Evolutionary conservation across 805 yeast genomes (phyloP).

Genomic region (Metschnikowia reukaufii): DNA sequence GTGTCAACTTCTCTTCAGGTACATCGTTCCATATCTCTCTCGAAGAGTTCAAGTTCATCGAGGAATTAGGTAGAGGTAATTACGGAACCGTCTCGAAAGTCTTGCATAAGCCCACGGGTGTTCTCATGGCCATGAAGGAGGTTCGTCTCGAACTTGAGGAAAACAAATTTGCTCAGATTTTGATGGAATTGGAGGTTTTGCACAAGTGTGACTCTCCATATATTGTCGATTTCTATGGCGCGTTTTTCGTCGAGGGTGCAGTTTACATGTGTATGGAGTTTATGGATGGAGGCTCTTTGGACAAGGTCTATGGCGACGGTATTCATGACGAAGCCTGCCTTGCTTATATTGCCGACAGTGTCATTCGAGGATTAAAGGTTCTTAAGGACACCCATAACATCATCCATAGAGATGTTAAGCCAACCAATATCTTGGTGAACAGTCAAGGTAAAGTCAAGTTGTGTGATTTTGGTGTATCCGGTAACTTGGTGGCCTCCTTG

Average conservation of each 20-base stretch:
- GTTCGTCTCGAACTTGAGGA: slow-evolving; percentile 92
- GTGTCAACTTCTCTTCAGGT: slow-evolving; percentile 88
- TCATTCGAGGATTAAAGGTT: slow-evolving; percentile 76
- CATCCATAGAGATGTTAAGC: slow-evolving; percentile 95
- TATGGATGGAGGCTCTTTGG: slow-evolving; percentile 96
- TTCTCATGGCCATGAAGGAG: slow-evolving; percentile 96
- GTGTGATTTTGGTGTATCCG: slow-evolving; percentile 96
- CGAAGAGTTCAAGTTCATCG: slow-evolving; percentile 78
- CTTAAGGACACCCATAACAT: slow-evolving; percentile 89
- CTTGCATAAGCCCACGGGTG: slow-evolving; percentile 86
- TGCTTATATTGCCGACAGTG: slow-evolving; percentile 77
- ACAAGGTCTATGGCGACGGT: slow-evolving; percentile 69
- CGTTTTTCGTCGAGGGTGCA: slow-evolving; percentile 95
- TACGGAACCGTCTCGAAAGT: slow-evolving; percentile 96
- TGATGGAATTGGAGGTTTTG: slow-evolving; percentile 93
- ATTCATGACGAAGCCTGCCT: slow-evolving; percentile 71
- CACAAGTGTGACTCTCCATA: slow-evolving; percentile 89
- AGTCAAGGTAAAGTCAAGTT: slow-evolving; percentile 83
- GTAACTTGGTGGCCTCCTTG: slow-evolving; percentile 89
- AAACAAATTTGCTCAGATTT: slow-evolving; percentile 86
- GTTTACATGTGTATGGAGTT: slow-evolving; percentile 98
- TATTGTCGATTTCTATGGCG: slow-evolving; percentile 96
- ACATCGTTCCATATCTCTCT: slow-evolving; percentile 81
- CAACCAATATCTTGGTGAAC: slow-evolving; percentile 86
- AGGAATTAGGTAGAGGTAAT: slow-evolving; percentile 92